Evolutionary conservation across 352 stramenopile genomes (phyloP).

Genomic region (Globisporangium barbulae): DNA sequence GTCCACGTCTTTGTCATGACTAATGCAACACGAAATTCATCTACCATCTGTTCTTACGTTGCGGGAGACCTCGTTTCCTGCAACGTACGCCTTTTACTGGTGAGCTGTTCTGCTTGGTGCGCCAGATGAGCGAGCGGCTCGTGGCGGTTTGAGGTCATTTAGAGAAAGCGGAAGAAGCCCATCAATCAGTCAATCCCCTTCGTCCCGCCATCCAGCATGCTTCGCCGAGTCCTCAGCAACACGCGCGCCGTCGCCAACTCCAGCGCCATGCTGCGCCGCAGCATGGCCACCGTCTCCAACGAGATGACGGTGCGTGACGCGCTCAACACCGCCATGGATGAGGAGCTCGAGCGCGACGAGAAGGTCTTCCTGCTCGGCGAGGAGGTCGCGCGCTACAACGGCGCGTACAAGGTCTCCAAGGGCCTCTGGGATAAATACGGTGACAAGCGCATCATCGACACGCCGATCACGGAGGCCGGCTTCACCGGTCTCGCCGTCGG

Average conservation of each 20-base stretch:
- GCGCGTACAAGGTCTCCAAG: constrained; percentile 99
- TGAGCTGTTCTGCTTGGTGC: constrained; percentile 25
- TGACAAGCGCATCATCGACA: constrained; percentile 99
- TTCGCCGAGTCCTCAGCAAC: constrained; percentile 47
- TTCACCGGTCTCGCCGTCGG: constrained; percentile 94
- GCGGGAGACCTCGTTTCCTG: constrained; percentile 2
- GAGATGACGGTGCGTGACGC: constrained; percentile 98
- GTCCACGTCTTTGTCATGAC: too few species aligned
- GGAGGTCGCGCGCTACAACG: constrained; percentile 99
- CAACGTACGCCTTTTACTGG: constrained; percentile 11
- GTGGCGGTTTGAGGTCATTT: not conserved
- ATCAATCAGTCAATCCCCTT: constrained; percentile 17
- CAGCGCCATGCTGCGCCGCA: constrained; percentile 38
- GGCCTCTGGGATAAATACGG: constrained; percentile 99
- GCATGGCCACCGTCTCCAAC: constrained; percentile 71
- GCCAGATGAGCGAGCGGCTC: not conserved
- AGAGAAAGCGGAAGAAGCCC: constrained; percentile 17
- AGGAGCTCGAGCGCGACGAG: constrained; percentile 98
- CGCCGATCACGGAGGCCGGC: constrained; percentile 98
- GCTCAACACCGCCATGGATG: constrained; percentile 98
- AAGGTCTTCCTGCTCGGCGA: constrained; percentile 95
- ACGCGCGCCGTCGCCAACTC: constrained; percentile 19
- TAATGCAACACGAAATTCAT: not conserved
- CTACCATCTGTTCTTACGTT: constrained; percentile 3
- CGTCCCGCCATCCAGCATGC: constrained; percentile 11